Evolutionary conservation across 2,329 filamentous ascomycete genomes (phyloP).

Genomic region (Claviceps sorghi): DNA sequence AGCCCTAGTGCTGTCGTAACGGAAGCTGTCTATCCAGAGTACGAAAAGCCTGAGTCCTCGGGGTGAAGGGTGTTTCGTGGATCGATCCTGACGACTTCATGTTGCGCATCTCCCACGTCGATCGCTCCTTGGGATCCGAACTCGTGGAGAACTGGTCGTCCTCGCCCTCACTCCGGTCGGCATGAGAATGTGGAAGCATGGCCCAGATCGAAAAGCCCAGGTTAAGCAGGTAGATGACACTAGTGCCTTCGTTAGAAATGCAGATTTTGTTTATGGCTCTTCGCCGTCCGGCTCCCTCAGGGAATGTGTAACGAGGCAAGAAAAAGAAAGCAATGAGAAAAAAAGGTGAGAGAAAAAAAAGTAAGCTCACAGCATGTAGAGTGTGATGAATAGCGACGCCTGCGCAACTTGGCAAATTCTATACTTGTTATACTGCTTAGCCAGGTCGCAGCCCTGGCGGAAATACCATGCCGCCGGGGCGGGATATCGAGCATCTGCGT

Average conservation of each 20-base stretch:
- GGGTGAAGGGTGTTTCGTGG: slow-evolving; percentile 39
- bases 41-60: slow-evolving; percentile 53
- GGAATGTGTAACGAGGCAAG: not conserved
- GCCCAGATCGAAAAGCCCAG: slow-evolving; percentile 44
- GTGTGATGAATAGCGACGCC: slow-evolving; percentile 46
- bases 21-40: slow-evolving; percentile 44
- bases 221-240: slow-evolving; percentile 45
- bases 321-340: not conserved
- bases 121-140: slow-evolving; percentile 25
- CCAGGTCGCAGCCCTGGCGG: slow-evolving; percentile 50
- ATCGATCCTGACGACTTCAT: slow-evolving; percentile 24
- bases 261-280: not conserved
- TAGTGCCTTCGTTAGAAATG: slow-evolving; percentile 14
- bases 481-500: slow-evolving; percentile 47
- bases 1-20: slow-evolving; percentile 23
- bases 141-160: slow-evolving; percentile 25
- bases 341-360: not conserved
- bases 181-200: slow-evolving; percentile 40
- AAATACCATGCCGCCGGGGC: slow-evolving; percentile 62
- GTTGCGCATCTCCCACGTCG: slow-evolving; percentile 44
- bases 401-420: slow-evolving; percentile 55
- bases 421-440: slow-evolving; percentile 35
- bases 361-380: slow-evolving; percentile 51
- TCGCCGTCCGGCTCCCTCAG: not conserved
- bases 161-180: slow-evolving; percentile 30